A percentile compares a stretch with the other conserved stretches of the same genome.
Conservation (phyloP, 2,329 filamentous ascomycete species). For the Sporothrix variecibatus region DNA sequence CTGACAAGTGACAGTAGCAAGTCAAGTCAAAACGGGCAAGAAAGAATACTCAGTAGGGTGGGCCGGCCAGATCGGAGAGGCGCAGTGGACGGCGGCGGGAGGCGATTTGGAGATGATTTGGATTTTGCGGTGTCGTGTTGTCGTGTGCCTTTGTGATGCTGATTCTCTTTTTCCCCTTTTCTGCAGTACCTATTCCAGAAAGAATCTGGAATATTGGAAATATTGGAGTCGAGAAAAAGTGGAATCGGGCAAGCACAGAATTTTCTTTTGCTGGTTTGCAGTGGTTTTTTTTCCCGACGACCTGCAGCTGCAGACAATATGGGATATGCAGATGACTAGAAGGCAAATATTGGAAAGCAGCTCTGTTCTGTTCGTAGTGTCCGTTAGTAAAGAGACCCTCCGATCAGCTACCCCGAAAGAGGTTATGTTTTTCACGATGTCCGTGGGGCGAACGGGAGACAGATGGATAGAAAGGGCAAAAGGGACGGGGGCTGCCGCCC, state of each 20-base stretch:
- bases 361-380: neutral
- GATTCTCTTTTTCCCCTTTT: neutral
- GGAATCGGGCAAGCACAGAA: neutral
- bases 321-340: neutral
- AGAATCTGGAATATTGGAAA: conserved; percentile 4
- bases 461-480: neutral
- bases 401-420: conserved; percentile 2
- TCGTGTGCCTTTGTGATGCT: neutral
- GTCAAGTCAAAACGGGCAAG: neutral
- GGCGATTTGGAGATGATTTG: neutral
- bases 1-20: neutral
- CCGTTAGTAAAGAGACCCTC: neutral
- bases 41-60: neutral
- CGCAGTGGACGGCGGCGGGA: neutral
- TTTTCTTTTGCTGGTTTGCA: neutral
- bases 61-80: conserved; percentile 15
- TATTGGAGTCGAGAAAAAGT: neutral
- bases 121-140: neutral
- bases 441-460: neutral
- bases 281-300: neutral
- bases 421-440: neutral
- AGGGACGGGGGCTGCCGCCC: neutral
- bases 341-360: neutral
- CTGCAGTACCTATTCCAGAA: neutral
- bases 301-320: neutral